Conservation (phyloP, 768 basidiomycete species). For the Gloeostereum incarnatum region DNA sequence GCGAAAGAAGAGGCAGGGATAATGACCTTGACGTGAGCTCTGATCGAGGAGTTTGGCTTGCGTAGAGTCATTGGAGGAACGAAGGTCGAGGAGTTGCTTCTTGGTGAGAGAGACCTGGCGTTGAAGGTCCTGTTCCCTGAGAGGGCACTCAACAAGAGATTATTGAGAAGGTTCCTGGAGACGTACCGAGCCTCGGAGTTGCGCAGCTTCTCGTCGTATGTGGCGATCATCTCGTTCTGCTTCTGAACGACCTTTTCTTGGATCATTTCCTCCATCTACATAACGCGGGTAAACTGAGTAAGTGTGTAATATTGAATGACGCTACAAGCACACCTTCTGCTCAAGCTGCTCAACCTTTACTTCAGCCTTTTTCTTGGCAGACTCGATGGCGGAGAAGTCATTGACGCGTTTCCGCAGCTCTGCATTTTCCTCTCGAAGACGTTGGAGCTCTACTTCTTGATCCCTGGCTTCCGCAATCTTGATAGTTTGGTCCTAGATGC, state of each 20-base stretch:
- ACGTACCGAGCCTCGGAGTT: slow-evolving; percentile 93
- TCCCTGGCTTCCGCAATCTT: slow-evolving; percentile 77
- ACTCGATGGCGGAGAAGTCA: slow-evolving; percentile 57
- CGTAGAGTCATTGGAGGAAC: slow-evolving; percentile 84
- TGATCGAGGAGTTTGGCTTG: slow-evolving; percentile 91
- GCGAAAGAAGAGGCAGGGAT: neutral
- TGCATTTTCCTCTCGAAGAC: slow-evolving; percentile 73
- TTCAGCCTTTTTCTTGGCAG: slow-evolving; percentile 70
- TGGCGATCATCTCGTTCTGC: slow-evolving; percentile 94
- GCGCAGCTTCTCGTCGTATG: slow-evolving; percentile 90
- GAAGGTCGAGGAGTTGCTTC: slow-evolving; percentile 83
- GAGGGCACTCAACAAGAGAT: neutral
- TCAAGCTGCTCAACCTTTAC: slow-evolving; percentile 70
- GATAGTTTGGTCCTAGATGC: slow-evolving; percentile 80
- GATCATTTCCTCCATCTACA: slow-evolving; percentile 90
- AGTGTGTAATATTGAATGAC: too few relatives aligned
- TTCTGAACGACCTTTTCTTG: slow-evolving; percentile 84
- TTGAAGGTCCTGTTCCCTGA: slow-evolving; percentile 86
- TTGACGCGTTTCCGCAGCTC: slow-evolving; percentile 64
- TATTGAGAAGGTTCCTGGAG: neutral
- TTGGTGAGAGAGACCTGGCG: slow-evolving; percentile 86
- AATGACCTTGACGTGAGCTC: slow-evolving; percentile 76
- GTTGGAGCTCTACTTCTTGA: slow-evolving; percentile 64
- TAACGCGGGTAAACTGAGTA: neutral
- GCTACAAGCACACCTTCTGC: slow-evolving; percentile 48